phyloP scores from a whole-genome alignment of 2,329 filamentous ascomycete genomes.

The Paracoccidioides lutzii region DNA sequence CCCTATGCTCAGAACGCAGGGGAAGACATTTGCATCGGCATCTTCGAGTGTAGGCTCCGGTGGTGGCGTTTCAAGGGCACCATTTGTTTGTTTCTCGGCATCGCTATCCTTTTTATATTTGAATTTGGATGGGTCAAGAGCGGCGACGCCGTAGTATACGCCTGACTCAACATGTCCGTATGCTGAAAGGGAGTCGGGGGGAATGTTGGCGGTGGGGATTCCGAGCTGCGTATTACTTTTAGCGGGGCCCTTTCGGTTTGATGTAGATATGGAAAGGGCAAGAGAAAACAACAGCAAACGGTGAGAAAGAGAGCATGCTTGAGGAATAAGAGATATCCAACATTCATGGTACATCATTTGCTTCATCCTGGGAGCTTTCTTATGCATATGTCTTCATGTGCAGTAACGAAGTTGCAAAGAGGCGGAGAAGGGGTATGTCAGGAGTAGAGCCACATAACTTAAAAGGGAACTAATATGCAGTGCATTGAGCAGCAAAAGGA shows the following conservation, averaged over 20 bases:
- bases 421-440: neutral
- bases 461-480: neutral
- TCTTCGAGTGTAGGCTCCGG: slow-evolving; percentile 1
- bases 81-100: neutral
- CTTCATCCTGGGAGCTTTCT: neutral
- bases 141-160: slow-evolving; percentile 88
- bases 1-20: slow-evolving; percentile 87
- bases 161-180: slow-evolving; percentile 53
- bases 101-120: slow-evolving; percentile 11
- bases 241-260: neutral
- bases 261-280: neutral
- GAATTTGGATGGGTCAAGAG: slow-evolving; percentile 43
- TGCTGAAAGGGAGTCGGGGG: slow-evolving; percentile 52
- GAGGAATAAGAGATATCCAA: neutral
- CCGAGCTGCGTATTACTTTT: slow-evolving; percentile 50
- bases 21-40: slow-evolving; percentile 42
- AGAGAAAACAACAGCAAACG: neutral
- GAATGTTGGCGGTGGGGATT: slow-evolving; percentile 89
- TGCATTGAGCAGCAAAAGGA: neutral
- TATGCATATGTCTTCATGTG: too few relatives aligned
- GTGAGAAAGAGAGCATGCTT: neutral
- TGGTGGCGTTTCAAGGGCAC: neutral
- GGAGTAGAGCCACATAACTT: neutral
- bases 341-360: neutral
- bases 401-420: neutral